phyloP scores from a whole-genome alignment of 306 rosid species.

The Myrica gale region DNA sequence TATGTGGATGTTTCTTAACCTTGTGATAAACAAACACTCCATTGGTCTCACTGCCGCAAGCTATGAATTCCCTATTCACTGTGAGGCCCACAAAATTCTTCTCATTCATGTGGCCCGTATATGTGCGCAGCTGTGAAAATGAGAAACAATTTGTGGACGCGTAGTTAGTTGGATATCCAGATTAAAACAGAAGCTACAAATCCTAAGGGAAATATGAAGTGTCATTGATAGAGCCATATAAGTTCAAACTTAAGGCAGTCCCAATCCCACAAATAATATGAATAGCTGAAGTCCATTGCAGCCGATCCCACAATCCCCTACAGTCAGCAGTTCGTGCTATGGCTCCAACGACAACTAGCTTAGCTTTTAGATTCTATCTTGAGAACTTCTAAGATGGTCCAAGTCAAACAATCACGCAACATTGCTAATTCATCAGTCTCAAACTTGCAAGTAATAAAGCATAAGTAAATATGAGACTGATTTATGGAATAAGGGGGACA shows the following conservation, averaged over 20 bases:
- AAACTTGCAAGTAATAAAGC: neutral
- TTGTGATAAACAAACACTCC: conserved; percentile 94
- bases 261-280: neutral
- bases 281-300: neutral
- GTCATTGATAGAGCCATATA: neutral
- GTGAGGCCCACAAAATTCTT: conserved; percentile 95
- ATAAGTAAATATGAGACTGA: neutral
- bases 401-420: neutral
- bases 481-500: neutral
- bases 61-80: conserved; percentile 81
- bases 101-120: conserved; percentile 87
- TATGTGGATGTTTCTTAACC: conserved; percentile 42
- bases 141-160: conserved; percentile 15
- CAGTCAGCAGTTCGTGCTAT: too few relatives aligned
- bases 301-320: neutral
- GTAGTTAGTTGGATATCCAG: neutral
- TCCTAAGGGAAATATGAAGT: neutral
- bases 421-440: neutral
- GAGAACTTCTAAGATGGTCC: too few relatives aligned
- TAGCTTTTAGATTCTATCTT: too few relatives aligned
- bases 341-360: too few relatives aligned
- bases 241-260: neutral
- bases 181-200: neutral
- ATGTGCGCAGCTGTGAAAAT: conserved; percentile 65
- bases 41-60: conserved; percentile 95